Base-by-base conservation (phyloP, 495 filamentous ascomycete genomes). In the Glonium stellatum region DNA sequence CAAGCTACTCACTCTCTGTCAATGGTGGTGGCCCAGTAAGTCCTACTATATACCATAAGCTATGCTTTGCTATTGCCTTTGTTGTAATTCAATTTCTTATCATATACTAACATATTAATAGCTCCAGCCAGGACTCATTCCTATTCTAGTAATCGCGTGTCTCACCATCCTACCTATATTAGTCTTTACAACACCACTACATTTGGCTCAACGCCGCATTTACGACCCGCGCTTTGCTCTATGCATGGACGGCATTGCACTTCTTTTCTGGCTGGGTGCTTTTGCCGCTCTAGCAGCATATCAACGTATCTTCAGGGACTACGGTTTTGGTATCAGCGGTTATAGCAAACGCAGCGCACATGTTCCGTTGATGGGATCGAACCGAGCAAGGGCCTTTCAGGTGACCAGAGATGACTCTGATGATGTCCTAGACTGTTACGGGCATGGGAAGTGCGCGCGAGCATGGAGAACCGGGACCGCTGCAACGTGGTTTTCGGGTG, bases 71-170 rank as follows among this genome's bases (percentile, higher is more conserved):
- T 31, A 2, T 31, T 31, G 5, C 13, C 4, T 4, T 21, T 34
- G 4, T 21, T 4, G 21, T n/a, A 52, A 13, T 18, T 36, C 2
- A 21, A 37, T n/a, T 34, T 19, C 31, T 15, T 47, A 15, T 13
- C 15, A 39, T 21, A 25, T 23, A 52, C 61, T 63, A 34, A 67
- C 55, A 54, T 1, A 6, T 4, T 10, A 36, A 23, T 18, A 67
- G 65, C 61, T 75, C 59, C 71, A 69, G 39, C 71, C 72, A 19
- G 65, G 65, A 13, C 66, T 75, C 48, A 70, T 75, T 23, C 62
- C 70, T 1, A 63, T 62, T 5, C 63, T 69, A 21, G 65, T 74
- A 35, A 67, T 64, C 36, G 57, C 65, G 13, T 8, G 25, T 37
- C 41, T 67, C 0, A 67, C 61, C 23, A 10, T 67, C 6, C 1